phyloP scores from a whole-genome alignment of 2,329 filamentous ascomycete genomes.

The Lachnellula arida region DNA sequence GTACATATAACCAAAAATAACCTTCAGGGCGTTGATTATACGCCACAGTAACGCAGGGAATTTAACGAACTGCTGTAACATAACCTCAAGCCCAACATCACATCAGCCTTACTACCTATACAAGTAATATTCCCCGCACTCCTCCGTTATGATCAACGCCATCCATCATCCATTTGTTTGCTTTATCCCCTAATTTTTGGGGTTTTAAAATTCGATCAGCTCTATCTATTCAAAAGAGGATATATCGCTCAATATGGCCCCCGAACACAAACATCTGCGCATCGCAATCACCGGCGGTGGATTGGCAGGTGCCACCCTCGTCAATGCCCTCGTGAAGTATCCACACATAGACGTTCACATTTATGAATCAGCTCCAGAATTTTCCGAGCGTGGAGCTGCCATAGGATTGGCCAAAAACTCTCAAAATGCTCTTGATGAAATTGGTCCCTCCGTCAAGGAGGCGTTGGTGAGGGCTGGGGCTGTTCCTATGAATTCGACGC shows the following conservation, averaged over 20 bases:
- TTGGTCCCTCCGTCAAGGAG: neutral
- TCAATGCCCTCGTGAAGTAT: neutral
- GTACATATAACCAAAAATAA: too few species aligned
- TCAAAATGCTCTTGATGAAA: neutral
- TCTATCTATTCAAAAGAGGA: neutral
- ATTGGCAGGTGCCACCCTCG: slow-evolving; percentile 1
- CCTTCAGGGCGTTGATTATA: too few species aligned
- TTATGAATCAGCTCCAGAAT: slow-evolving; percentile 1
- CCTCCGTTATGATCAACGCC: too few species aligned
- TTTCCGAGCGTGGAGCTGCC: neutral
- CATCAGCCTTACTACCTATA: too few species aligned
- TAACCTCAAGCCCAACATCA: too few species aligned
- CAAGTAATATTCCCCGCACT: too few species aligned
- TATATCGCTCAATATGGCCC: neutral
- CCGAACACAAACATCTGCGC: neutral
- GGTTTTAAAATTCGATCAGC: too few species aligned
- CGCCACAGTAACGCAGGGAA: too few species aligned
- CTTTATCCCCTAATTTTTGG: too few species aligned
- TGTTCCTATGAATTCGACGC: neutral
- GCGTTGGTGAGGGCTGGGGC: neutral
- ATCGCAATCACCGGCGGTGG: slow-evolving; percentile 5
- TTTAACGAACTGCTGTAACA: too few species aligned
- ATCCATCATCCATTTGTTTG: too few species aligned
- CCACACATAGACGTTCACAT: neutral
- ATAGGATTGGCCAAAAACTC: neutral